phyloP scores from a whole-genome alignment of 2,329 filamentous ascomycete species.

The Colletotrichum sidae region DNA sequence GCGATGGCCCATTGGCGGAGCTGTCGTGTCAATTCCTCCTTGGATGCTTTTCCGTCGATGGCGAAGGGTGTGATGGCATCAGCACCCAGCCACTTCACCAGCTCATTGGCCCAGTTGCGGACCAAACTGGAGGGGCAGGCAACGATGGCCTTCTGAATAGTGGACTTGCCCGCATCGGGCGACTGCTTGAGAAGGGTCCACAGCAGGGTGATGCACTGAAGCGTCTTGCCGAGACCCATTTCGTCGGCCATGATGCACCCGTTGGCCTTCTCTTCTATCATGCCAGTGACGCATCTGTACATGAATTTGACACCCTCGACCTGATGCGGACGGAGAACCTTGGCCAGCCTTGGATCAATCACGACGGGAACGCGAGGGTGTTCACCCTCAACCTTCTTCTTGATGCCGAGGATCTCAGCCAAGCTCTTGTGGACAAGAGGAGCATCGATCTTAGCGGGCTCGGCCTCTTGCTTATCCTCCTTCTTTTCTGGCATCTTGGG shows the following conservation, averaged over 20 bases:
- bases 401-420: slow-evolving; percentile 93
- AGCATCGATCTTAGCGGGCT: slow-evolving; percentile 72
- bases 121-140: slow-evolving; percentile 97
- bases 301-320: slow-evolving; percentile 98
- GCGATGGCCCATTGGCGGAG: slow-evolving; percentile 95
- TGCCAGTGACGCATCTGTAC: slow-evolving; percentile 93
- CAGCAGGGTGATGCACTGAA: slow-evolving; percentile 96
- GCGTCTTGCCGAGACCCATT: slow-evolving; percentile 96
- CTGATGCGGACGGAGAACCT: slow-evolving; percentile 94
- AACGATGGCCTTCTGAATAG: slow-evolving; percentile 96
- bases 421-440: slow-evolving; percentile 94
- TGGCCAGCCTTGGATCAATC: slow-evolving; percentile 89
- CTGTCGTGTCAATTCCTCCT: slow-evolving; percentile 90
- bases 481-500: slow-evolving; percentile 64
- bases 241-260: slow-evolving; percentile 99
- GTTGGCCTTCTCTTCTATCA: slow-evolving; percentile 93
- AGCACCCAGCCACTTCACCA: slow-evolving; percentile 94
- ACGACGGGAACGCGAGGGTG: slow-evolving; percentile 95
- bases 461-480: slow-evolving; percentile 56
- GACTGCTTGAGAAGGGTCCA: slow-evolving; percentile 98
- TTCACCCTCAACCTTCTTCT: slow-evolving; percentile 85
- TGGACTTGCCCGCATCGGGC: slow-evolving; percentile 91
- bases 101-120: slow-evolving; percentile 96
- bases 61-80: slow-evolving; percentile 94
- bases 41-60: slow-evolving; percentile 95